Evolutionary conservation across 1,284 basidiomycete species (phyloP), one percentile per base, ranked within the genome.

Genomic region (Papiliotrema fonsecae): DNA sequence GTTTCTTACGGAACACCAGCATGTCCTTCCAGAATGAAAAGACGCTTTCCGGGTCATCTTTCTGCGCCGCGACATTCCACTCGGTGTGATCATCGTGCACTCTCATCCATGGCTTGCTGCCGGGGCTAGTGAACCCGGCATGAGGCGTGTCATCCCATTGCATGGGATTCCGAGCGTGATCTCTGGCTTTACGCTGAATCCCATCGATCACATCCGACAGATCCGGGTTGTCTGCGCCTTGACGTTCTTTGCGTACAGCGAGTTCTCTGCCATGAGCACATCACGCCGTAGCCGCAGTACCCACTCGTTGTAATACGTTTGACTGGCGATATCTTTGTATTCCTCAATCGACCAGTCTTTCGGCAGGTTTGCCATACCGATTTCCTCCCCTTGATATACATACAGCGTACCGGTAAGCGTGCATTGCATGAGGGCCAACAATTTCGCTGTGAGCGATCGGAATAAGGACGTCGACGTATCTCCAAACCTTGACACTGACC

Each of bases 321-420:
- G 37, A 26, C 16, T 36, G 10, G 21, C 26, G 32, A 49, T 22
- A 55, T 86, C 85, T 62, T 82, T 82, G 65, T 83, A 87, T 54
- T 86, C 84, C 47, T 85, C 81, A n/a, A 84, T 75, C 0, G 78
- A 77, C 85, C 85, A 87, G 4, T 72, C 67, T 27, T 73, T 62
- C 6, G 85, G 84, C 36, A 86, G 78, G 54, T 88, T 88, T 69
- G 77, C 79, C 70, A 84, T 75, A 0, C 81, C 86, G 0, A 88
- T 77, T 60, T 86, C 84, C 69, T 86, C 85, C 2, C 55, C 57
- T 70, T 87, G 84, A 66, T 82, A 87, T 13, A 88, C 74, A 64
- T 81, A 88, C 54, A 83, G 68, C 11, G 86, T 86, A 2, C 86
- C 86, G 1, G 77, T 75, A 43, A 82, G 78, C 0, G 81, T 79